Conservation (phyloP, 208 protist species). For the Crithidia fasciculata region DNA sequence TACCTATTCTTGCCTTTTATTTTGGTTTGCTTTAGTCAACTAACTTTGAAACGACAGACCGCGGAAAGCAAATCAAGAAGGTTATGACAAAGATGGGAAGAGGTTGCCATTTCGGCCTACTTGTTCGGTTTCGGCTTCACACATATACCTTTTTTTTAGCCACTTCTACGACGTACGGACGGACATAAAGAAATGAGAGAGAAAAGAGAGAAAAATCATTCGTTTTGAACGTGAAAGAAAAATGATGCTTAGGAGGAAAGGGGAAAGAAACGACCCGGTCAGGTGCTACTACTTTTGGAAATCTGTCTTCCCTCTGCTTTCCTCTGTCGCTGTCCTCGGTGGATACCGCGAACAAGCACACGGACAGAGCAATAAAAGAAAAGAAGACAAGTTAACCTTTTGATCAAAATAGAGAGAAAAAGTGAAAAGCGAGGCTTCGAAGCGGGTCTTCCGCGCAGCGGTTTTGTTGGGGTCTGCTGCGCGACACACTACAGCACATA, state of each 20-base stretch:
- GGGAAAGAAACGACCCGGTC: neutral
- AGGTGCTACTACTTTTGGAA: neutral
- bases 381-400: conserved; percentile 6
- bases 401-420: neutral
- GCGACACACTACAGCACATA: neutral
- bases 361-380: neutral
- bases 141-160: too few relatives aligned
- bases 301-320: neutral
- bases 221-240: neutral
- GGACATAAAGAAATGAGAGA: neutral
- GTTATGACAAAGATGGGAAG: too few relatives aligned
- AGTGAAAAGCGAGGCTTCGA: too few relatives aligned
- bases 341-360: neutral
- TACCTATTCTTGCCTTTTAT: too few relatives aligned
- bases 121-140: too few relatives aligned
- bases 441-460: too few relatives aligned
- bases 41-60: too few relatives aligned
- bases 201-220: conserved; percentile 1
- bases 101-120: too few relatives aligned
- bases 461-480: too few relatives aligned
- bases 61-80: too few relatives aligned
- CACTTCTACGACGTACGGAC: too few relatives aligned
- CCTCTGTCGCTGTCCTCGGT: neutral
- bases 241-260: neutral
- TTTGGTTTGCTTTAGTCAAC: too few relatives aligned